Evolutionary conservation across 2,329 filamentous ascomycete species (phyloP), one percentile per base, ranked within the genome.

Genomic region (Aspergillus fischeri): DNA sequence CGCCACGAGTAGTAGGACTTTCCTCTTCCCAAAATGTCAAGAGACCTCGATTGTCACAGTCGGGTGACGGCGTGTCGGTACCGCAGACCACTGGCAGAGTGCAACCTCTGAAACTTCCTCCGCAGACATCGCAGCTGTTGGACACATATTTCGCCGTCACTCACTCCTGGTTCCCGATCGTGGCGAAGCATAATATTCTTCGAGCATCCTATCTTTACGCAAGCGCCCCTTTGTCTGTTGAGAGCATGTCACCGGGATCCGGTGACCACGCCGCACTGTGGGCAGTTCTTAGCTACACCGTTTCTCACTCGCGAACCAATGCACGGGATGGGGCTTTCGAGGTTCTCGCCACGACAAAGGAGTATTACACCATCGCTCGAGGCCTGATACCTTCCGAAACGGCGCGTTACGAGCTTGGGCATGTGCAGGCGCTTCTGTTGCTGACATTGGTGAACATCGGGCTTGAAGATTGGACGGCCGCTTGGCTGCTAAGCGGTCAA

Each of bases 121-220:
- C 73, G 27, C 77, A 81, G 54, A 77, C 81, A 8, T 82, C 82
- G 67, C 74, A 75, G 17, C 70, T 85, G 6, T 70, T 86, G 38
- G 82, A 85, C 63, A 73, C 80, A 10, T 86, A 85, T 62, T 85
- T 85, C 60, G 78, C 81, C 0, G 79, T 80, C 55, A 84, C 81
- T 0, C 82, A 86, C 61, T 78, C 78, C 27, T 86, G 83, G 83
- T 77, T 86, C 29, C 83, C 83, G 0, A 78, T 86, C n/a, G 75
- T 81, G 27, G 80, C 83, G 51, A 84, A 83, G 65, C 80, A 84
- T 60, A 79, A 81, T 55, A 76, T 84, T 8, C 70, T 85, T 17
- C 81, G 81, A 56, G 74, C 79, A 3, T 82, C 80, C n/a, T 85
- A 85, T 64, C 75, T 79, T 6, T 84, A 83, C 64, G 78, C 79